A percentile compares a stretch with the other conserved stretches of the same genome.
phyloP scores from a whole-genome alignment of 2,329 filamentous ascomycete species.

The Sphaerostilbella broomeana region DNA sequence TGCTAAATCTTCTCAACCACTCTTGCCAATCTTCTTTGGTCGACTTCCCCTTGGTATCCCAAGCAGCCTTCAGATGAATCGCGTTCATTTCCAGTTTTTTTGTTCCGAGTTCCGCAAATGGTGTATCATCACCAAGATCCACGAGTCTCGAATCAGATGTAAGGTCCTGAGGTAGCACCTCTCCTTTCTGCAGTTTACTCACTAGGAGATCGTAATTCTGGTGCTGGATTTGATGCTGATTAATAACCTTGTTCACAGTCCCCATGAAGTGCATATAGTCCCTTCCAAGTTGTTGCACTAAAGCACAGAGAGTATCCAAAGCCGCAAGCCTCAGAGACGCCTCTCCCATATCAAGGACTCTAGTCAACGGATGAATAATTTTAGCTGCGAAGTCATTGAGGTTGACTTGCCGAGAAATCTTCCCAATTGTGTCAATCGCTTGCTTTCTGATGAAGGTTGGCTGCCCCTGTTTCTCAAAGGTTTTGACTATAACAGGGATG shows the following conservation, averaged over 20 bases:
- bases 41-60: constrained; percentile 94
- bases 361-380: constrained; percentile 87
- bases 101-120: constrained; percentile 74
- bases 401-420: constrained; percentile 92
- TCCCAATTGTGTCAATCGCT: constrained; percentile 90
- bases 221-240: constrained; percentile 74
- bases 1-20: constrained; percentile 95
- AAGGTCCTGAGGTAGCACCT: constrained; percentile 89
- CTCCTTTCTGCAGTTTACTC: constrained; percentile 87
- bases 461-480: constrained; percentile 85
- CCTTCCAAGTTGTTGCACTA: constrained; percentile 92
- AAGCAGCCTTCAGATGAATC: constrained; percentile 92
- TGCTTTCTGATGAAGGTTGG: constrained; percentile 73
- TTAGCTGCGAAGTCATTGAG: constrained; percentile 94
- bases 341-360: constrained; percentile 71
- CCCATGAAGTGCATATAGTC: constrained; percentile 94
- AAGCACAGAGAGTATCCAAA: constrained; percentile 85
- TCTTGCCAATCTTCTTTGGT: constrained; percentile 99
- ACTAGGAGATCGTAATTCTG: constrained; percentile 89
- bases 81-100: constrained; percentile 98
- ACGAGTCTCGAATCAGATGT: constrained; percentile 78
- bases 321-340: constrained; percentile 70
- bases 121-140: constrained; percentile 70
- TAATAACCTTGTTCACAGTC: constrained; percentile 82
- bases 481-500: constrained; percentile 86